Evolutionary conservation across 352 stramenopile genomes (phyloP).

Genomic region (Pseudoperonospora humuli): DNA sequence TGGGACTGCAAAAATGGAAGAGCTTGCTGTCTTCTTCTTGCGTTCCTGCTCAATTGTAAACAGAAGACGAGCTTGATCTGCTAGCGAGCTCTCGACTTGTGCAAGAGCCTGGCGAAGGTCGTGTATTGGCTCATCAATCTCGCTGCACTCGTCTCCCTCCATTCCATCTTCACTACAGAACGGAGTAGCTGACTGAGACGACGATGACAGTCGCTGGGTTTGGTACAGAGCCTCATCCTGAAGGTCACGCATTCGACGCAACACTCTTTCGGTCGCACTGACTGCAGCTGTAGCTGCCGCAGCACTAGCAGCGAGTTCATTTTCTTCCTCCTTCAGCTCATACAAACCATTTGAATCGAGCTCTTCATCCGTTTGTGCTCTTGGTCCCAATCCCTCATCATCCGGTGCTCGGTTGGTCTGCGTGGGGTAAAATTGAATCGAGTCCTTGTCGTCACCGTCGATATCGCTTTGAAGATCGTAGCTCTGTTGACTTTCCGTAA

Average conservation of each 20-base stretch:
- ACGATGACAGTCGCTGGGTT: constrained; percentile 13
- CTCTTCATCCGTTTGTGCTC: constrained; percentile 2
- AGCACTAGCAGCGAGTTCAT: constrained; percentile 11
- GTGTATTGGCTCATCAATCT: constrained; percentile 18
- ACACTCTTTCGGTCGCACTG: constrained; percentile 14
- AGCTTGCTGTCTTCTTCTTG: constrained; percentile 14
- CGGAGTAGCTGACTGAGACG: constrained; percentile 20
- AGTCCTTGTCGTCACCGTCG: constrained; percentile 23
- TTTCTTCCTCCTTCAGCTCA: constrained; percentile 26
- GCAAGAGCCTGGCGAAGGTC: constrained; percentile 25
- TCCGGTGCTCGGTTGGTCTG: constrained; percentile 11
- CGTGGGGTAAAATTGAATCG: constrained; percentile 41
- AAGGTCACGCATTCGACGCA: constrained; percentile 20
- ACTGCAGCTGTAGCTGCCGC: constrained; percentile 10
- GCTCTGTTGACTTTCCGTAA: constrained; percentile 9
- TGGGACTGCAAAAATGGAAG: neutral
- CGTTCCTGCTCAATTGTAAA: constrained; percentile 37
- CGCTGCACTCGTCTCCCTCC: constrained; percentile 9
- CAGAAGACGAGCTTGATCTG: constrained; percentile 44
- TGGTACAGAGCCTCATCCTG: constrained; percentile 28
- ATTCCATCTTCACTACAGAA: constrained; percentile 14
- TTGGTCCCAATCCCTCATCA: constrained; percentile 7
- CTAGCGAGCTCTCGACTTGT: constrained; percentile 46
- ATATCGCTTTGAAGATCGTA: constrained; percentile 13
- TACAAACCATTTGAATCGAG: constrained; percentile 34